Percentiles rank a stretch among this genome's conserved stretches.
Conservation (phyloP, 1,284 basidiomycete genomes). For the Hymenochaete sp. region DNA sequence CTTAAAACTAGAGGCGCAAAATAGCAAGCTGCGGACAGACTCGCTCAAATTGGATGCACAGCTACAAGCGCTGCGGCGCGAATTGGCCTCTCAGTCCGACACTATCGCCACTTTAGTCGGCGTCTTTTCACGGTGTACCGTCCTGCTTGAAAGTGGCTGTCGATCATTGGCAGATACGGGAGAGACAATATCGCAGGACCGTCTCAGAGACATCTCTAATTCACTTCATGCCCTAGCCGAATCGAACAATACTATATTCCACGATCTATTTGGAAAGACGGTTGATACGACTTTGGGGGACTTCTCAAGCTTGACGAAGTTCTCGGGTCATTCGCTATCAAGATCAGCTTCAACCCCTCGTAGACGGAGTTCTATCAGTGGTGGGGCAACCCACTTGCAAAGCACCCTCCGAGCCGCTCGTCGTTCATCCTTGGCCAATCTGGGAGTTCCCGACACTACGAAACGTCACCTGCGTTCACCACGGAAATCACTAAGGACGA, state of each 20-base stretch:
- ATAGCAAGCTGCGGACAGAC: constrained; percentile 67
- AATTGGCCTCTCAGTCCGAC: constrained; percentile 58
- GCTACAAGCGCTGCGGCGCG: constrained; percentile 56
- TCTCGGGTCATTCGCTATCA: too few relatives aligned
- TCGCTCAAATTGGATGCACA: constrained; percentile 61
- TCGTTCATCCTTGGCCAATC: constrained; percentile 44
- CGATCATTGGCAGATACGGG: constrained; percentile 36
- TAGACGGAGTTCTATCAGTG: constrained; percentile 13
- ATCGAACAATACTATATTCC: constrained; percentile 60
- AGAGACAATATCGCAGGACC: constrained; percentile 32
- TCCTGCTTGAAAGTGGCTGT: constrained; percentile 62
- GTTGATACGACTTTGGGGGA: constrained; percentile 42
- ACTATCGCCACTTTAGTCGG: constrained; percentile 65
- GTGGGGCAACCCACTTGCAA: constrained; percentile 36
- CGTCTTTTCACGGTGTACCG: constrained; percentile 72
- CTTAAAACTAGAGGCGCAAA: constrained; percentile 63
- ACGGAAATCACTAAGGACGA: constrained; percentile 61
- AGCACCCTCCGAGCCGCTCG: constrained; percentile 32
- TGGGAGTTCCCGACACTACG: constrained; percentile 28
- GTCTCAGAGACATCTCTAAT: constrained; percentile 38
- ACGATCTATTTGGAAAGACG: constrained; percentile 54
- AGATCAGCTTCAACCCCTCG: too few relatives aligned
- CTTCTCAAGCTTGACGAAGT: too few relatives aligned
- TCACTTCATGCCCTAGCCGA: constrained; percentile 50
- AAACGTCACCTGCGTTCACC: constrained; percentile 41